Base-by-base conservation (phyloP, 2,329 filamentous ascomycete genomes). In the Botrytis fragariae region DNA sequence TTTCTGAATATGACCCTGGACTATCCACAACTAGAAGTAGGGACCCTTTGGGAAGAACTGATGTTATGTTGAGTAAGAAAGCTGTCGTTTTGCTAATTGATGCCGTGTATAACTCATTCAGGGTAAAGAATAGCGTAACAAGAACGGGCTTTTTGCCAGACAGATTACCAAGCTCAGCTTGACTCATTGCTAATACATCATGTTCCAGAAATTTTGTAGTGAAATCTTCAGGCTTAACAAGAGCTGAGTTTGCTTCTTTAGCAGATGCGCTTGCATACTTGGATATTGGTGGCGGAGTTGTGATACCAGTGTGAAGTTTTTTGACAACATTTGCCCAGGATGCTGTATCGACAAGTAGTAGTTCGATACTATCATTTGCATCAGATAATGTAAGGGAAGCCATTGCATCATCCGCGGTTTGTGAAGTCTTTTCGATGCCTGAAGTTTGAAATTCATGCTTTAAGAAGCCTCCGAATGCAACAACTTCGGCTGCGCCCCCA, bases 61-160 rank as follows among this genome's bases (percentile, higher is more conserved):
- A 84, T 0, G 92, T 93, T 29, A 98, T 83, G 0, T 85, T 85
- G 6, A 94, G 86, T 0, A 99, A 85, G 76, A 98, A 91, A 5
- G 85, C 85, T 0, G 95, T 97, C 0, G 95, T 94, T 77, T 90
- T 89, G 3, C 90, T 86, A 65, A 90, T 85, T 1, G 91, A 93
- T 0, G 89, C 86, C 0, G 93, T 92, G 84, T 98, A 98, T 0
- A 99, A 89, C 83, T 99, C 96, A 82, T 98, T 98, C 64, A 98
- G 87, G 0, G 95, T 98, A 85, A 98, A 99, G 83, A 98, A 89
- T 20, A 98, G 84, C 0, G 95, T 97, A 22, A 97, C 85, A 0
- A 98, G 83, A 5, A 86, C 77, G 16, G 87, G 84, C 51, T 83
- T 77, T 1, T 75, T 72, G 6, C 78, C 79, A 29, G 79, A 67